Percentiles rank a stretch among this genome's conserved stretches.
Evolutionary conservation across 2,329 filamentous ascomycete species (phyloP).

Genomic region (Calonectria honghensis): DNA sequence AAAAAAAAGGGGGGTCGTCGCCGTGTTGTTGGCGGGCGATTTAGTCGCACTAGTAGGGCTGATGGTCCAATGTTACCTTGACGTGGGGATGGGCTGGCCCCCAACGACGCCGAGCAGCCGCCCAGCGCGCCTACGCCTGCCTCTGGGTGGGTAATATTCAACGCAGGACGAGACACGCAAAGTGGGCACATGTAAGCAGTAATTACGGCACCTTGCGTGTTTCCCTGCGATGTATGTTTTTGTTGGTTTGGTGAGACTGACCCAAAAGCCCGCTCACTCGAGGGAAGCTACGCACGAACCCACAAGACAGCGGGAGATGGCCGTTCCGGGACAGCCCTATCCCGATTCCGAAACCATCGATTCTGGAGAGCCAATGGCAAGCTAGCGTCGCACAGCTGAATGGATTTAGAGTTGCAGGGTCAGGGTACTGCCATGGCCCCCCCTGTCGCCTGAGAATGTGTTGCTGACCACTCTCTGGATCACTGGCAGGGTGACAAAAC

Average conservation of each 20-base stretch:
- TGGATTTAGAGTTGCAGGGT: slow-evolving; percentile 34
- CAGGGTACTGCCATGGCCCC: not conserved
- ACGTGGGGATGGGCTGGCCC: slow-evolving; percentile 13
- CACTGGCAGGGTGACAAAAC: not conserved
- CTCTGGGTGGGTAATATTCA: not conserved
- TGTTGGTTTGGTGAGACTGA: not conserved
- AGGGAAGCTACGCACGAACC: slow-evolving; percentile 8
- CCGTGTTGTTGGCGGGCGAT: not conserved
- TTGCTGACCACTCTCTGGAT: slow-evolving; percentile 23
- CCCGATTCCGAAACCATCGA: slow-evolving; percentile 12
- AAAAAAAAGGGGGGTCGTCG: slow-evolving; percentile 14
- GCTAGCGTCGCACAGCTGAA: slow-evolving; percentile 33
- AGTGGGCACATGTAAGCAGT: slow-evolving; percentile 5
- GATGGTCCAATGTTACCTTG: slow-evolving; percentile 23
- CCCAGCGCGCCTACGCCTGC: not conserved
- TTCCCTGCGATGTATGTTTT: not conserved
- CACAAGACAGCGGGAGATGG: slow-evolving; percentile 24
- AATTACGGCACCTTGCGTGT: not conserved
- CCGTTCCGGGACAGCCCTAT: slow-evolving; percentile 35
- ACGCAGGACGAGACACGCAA: too few relatives aligned
- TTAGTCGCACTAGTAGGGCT: slow-evolving; percentile 35
- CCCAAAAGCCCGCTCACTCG: not conserved
- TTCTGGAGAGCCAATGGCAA: slow-evolving; percentile 26
- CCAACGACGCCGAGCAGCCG: not conserved
- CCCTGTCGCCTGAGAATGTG: slow-evolving; percentile 32